Conservation (phyloP, 345 rosid genomes). For the Theobroma cacao region DNA sequence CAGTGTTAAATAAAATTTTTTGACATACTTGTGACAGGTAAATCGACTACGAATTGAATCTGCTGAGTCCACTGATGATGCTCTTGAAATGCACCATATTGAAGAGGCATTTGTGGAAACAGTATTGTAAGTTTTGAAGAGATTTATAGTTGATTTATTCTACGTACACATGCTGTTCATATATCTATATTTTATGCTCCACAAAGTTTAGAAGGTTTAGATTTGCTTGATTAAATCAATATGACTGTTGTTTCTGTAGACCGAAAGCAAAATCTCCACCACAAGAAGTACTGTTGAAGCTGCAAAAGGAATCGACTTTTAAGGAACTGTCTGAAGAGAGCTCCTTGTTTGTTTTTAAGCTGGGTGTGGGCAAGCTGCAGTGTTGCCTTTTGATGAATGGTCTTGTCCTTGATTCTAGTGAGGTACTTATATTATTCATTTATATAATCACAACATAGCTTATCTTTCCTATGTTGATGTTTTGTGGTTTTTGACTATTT, state of each 20-base stretch:
- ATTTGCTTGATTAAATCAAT: background rate
- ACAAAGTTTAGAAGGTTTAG: background rate
- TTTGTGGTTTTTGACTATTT: background rate
- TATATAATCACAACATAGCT: background rate
- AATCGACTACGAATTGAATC: constrained; percentile 66
- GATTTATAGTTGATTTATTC: constrained; percentile 8
- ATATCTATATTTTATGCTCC: constrained; percentile 14
- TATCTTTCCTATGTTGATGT: background rate
- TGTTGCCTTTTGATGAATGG: constrained; percentile 93
- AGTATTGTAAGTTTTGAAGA: constrained; percentile 54
- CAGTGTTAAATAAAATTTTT: background rate
- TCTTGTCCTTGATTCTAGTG: constrained; percentile 78
- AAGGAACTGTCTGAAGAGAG: constrained; percentile 62
- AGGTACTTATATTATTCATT: constrained; percentile 42
- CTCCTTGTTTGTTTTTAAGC: constrained; percentile 80
- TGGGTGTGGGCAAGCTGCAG: constrained; percentile 73
- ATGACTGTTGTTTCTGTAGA: constrained; percentile 37
- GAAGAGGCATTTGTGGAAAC: constrained; percentile 88
- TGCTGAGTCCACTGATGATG: constrained; percentile 54
- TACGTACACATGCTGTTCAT: constrained; percentile 2
- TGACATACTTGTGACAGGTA: constrained; percentile 42
- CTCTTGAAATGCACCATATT: constrained; percentile 74
- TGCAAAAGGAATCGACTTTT: constrained; percentile 66
- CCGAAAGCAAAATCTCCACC: constrained; percentile 80
- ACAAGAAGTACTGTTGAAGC: constrained; percentile 76